phyloP scores from a whole-genome alignment of 306 rosid species.

The Bauhinia variegata region DNA sequence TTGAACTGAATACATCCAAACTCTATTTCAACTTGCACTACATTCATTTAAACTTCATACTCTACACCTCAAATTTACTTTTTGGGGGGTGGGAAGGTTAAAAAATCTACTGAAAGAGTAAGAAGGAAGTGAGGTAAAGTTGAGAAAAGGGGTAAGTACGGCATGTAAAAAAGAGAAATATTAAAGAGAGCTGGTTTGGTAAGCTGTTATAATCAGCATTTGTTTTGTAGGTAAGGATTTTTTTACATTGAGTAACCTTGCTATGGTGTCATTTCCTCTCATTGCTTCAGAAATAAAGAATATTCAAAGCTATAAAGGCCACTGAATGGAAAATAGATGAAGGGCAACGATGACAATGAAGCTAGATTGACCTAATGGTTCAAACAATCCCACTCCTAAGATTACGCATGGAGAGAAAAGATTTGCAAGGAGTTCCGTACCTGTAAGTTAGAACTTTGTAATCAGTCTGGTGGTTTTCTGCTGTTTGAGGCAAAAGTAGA shows the following conservation, averaged over 20 bases:
- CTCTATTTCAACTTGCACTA: too few relatives aligned
- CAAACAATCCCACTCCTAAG: slow-evolving; percentile 40
- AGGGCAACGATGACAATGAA: slow-evolving; percentile 36
- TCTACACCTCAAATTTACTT: too few relatives aligned
- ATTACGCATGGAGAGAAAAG: slow-evolving; percentile 38
- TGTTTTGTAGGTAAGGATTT: not conserved
- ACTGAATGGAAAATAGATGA: slow-evolving; percentile 34
- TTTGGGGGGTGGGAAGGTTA: slow-evolving; percentile 7
- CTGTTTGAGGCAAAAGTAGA: too few relatives aligned
- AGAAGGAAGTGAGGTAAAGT: slow-evolving; percentile 32
- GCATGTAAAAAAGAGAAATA: not conserved
- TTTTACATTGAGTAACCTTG: slow-evolving; percentile 5
- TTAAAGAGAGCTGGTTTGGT: slow-evolving; percentile 59
- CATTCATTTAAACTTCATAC: too few relatives aligned
- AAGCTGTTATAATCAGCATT: slow-evolving; percentile 58
- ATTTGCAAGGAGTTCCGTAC: slow-evolving; percentile 16
- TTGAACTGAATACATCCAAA: too few relatives aligned
- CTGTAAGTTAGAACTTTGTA: slow-evolving; percentile 39
- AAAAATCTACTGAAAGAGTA: slow-evolving; percentile 35
- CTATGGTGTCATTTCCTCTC: slow-evolving; percentile 39
- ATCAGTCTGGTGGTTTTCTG: slow-evolving; percentile 40
- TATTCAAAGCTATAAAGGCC: slow-evolving; percentile 29
- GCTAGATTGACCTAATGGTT: slow-evolving; percentile 31
- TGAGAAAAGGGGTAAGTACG: slow-evolving; percentile 1
- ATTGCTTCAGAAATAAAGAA: slow-evolving; percentile 78